These are phyloP conservation scores for Cyberlindnera meyerae DNA, from an alignment of 805 yeast species.

Conservation along the genomic window DNA sequence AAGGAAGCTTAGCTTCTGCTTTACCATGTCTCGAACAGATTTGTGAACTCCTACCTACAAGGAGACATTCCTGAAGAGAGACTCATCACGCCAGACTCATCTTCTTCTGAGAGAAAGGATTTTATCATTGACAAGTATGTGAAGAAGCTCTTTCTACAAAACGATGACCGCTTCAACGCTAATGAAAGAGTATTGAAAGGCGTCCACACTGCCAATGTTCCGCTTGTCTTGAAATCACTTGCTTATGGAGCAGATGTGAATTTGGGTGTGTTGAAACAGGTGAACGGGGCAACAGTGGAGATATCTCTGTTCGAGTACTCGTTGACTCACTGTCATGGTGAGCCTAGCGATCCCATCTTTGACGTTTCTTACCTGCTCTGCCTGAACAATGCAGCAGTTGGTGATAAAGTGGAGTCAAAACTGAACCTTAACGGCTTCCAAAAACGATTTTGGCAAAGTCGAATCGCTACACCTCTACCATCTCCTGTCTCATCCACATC, in stretches of 20 bases:
- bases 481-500: neutral
- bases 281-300: conserved; percentile 19
- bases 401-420: conserved; percentile 29
- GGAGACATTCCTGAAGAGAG: conserved; percentile 21
- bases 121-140: conserved; percentile 67
- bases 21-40: conserved; percentile 48
- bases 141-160: conserved; percentile 39
- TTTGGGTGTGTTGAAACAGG: conserved; percentile 31
- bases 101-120: conserved; percentile 45
- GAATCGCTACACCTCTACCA: conserved; percentile 25
- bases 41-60: conserved; percentile 61
- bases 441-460: conserved; percentile 47
- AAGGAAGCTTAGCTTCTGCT: conserved; percentile 57
- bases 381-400: conserved; percentile 50
- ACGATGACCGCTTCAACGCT: conserved; percentile 14
- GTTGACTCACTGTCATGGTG: conserved; percentile 38
- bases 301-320: conserved; percentile 46
- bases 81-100: conserved; percentile 31
- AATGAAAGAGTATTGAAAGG: conserved; percentile 45
- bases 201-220: conserved; percentile 45
- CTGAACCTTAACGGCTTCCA: conserved; percentile 43
- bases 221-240: conserved; percentile 38
- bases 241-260: conserved; percentile 46
- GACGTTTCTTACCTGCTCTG: conserved; percentile 52
- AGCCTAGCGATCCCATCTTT: conserved; percentile 32